phyloP scores from a whole-genome alignment of 441 rosid genomes.

The Jatropha multifida region DNA sequence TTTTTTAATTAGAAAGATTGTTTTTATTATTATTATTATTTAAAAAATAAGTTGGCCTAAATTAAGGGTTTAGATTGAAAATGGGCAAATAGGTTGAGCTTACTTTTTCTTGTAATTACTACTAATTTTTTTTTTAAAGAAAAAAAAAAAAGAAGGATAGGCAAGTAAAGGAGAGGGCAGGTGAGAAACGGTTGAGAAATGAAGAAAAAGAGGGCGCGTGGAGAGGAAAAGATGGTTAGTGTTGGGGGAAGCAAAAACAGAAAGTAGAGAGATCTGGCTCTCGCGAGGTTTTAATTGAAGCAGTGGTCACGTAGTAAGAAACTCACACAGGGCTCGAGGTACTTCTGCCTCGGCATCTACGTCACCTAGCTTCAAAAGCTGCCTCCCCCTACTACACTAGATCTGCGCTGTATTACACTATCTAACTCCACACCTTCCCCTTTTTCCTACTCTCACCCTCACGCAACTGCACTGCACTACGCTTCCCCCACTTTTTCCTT shows the following conservation, averaged over 20 bases:
- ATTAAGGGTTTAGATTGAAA: too few relatives aligned
- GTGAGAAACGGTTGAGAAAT: too few relatives aligned
- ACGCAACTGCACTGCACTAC: neutral
- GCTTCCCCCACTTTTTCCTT: neutral
- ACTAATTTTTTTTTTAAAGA: too few relatives aligned
- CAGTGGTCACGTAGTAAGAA: too few relatives aligned
- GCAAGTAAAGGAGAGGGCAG: too few relatives aligned
- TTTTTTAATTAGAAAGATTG: too few relatives aligned
- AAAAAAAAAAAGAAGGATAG: too few relatives aligned
- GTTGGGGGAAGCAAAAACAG: slow-evolving; percentile 8
- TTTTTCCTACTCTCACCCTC: neutral
- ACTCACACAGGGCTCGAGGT: slow-evolving; percentile 34
- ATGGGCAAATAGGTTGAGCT: too few relatives aligned
- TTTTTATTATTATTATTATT: too few relatives aligned
- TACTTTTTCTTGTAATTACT: too few relatives aligned
- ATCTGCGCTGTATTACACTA: neutral
- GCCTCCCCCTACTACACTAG: neutral
- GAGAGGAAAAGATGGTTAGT: neutral
- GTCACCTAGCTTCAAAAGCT: neutral
- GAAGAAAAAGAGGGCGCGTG: neutral
- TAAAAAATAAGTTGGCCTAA: too few relatives aligned
- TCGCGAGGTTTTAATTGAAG: slow-evolving; percentile 2
- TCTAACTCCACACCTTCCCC: neutral
- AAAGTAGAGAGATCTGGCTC: neutral
- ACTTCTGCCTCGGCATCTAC: slow-evolving; percentile 18